These are phyloP conservation scores for Penicillium atrosanguineum DNA, from an alignment of 495 filamentous ascomycete species.

Conservation along the genomic window DNA sequence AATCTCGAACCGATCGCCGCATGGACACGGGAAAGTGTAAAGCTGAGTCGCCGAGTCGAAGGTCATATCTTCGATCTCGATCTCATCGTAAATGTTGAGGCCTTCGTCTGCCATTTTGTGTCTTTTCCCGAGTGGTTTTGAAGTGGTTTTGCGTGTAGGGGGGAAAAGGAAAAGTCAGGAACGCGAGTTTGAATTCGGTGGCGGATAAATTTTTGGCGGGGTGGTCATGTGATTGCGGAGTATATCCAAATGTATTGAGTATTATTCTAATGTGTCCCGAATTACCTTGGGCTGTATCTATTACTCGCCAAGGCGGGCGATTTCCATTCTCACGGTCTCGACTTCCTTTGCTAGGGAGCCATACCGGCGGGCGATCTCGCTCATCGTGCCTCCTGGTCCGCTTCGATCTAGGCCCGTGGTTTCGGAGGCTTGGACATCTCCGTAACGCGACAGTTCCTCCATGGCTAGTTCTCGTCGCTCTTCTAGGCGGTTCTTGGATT, in stretches of 20 bases:
- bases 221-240: conserved; percentile 32
- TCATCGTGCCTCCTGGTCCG: conserved; percentile 29
- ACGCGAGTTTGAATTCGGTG: conserved; percentile 3
- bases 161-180: too few species aligned
- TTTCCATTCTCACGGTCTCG: conserved; percentile 54
- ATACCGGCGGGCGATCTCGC: conserved; percentile 62
- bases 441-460: conserved; percentile 54
- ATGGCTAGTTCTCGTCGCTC: conserved; percentile 44
- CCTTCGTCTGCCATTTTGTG: conserved; percentile 64
- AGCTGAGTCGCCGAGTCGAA: conserved; percentile 79
- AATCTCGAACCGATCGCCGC: conserved; percentile 97
- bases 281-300: neutral
- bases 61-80: conserved; percentile 99
- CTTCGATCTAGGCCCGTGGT: neutral
- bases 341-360: conserved; percentile 51
- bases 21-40: conserved; percentile 95
- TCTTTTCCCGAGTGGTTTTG: conserved; percentile 1
- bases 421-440: conserved; percentile 30
- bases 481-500: conserved; percentile 46
- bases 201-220: conserved; percentile 28
- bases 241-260: neutral
- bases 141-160: neutral
- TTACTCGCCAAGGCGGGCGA: conserved; percentile 47
- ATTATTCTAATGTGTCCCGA: neutral
- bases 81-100: conserved; percentile 88